These are phyloP conservation scores for Ophiostoma piceae DNA, from an alignment of 2,329 filamentous ascomycete species.

Conservation along the genomic window DNA sequence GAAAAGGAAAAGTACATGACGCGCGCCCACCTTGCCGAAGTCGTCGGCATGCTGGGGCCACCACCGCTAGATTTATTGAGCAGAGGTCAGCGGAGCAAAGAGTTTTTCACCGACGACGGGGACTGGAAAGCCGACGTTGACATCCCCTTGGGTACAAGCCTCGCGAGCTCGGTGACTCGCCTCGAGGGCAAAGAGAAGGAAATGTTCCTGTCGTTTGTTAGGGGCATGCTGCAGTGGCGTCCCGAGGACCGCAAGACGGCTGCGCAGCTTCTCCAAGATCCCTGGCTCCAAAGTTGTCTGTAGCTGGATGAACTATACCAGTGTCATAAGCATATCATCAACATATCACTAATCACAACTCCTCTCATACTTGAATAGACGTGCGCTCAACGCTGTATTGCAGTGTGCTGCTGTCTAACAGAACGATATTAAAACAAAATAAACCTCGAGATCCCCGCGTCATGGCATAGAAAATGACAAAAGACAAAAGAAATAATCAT, in stretches of 20 bases:
- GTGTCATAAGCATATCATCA: background rate
- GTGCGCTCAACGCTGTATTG: constrained; percentile 5
- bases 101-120: background rate
- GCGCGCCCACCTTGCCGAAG: background rate
- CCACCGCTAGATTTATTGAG: background rate
- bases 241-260: background rate
- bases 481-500: constrained; percentile 11
- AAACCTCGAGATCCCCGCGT: background rate
- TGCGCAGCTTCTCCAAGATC: background rate
- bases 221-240: background rate
- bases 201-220: too few relatives aligned
- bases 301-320: too few relatives aligned
- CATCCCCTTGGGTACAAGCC: background rate
- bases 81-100: background rate
- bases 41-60: background rate
- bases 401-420: background rate
- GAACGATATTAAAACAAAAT: constrained; percentile 1
- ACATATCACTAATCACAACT: background rate
- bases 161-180: background rate
- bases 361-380: background rate
- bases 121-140: background rate
- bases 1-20: background rate
- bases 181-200: too few relatives aligned
- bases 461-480: background rate
- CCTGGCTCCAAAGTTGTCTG: background rate